phyloP scores from a whole-genome alignment of 2,329 filamentous ascomycete genomes.

The Dactylonectria estremocensis region DNA sequence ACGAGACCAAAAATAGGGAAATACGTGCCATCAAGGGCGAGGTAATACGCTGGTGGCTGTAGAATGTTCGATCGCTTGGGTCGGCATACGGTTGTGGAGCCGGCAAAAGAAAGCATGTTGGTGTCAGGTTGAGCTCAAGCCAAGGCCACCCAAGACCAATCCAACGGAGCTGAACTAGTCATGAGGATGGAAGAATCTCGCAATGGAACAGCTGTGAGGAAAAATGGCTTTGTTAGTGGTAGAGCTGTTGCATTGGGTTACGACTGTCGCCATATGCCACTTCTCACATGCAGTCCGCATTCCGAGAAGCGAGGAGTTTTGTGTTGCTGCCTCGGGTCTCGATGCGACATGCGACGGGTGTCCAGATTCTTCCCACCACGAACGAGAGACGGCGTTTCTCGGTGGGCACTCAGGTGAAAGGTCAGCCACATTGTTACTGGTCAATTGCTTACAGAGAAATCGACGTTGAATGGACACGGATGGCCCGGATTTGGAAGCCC shows the following conservation, averaged over 20 bases:
- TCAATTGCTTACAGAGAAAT: conserved; percentile 35
- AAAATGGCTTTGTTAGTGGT: not conserved
- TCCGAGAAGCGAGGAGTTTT: conserved; percentile 10
- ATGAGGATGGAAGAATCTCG: not conserved
- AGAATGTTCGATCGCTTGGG: not conserved
- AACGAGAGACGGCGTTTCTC: conserved; percentile 28
- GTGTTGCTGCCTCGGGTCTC: conserved; percentile 17
- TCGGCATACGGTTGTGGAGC: not conserved
- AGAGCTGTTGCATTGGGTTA: not conserved
- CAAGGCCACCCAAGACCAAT: not conserved
- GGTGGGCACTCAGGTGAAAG: conserved; percentile 35
- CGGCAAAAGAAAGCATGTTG: conserved; percentile 9
- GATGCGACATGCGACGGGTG: conserved; percentile 24
- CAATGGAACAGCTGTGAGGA: not conserved
- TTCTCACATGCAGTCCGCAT: not conserved
- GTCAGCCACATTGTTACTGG: conserved; percentile 35
- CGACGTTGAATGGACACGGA: conserved; percentile 33
- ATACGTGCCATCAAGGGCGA: not conserved
- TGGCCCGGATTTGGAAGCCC: conserved; percentile 48
- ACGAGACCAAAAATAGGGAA: not conserved
- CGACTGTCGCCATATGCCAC: not conserved
- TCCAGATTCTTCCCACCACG: not conserved
- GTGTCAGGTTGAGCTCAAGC: conserved; percentile 1
- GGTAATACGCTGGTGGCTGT: not conserved
- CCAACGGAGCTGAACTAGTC: not conserved